Conservation (phyloP, 306 rosid species). For the Rubus parviflorus region DNA sequence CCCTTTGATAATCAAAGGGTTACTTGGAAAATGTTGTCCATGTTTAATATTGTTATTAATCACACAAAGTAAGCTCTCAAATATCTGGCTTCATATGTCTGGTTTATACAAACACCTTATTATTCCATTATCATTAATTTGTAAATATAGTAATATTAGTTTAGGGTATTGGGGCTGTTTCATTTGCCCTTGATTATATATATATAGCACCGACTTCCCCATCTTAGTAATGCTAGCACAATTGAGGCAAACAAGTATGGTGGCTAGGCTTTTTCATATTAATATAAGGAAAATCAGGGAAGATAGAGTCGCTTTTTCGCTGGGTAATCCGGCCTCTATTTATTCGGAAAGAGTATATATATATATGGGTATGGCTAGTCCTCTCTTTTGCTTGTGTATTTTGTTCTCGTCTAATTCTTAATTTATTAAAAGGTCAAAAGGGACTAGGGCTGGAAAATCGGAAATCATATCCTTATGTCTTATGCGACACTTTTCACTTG, state of each 20-base stretch:
- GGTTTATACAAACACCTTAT: background rate
- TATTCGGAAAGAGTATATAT: too few species aligned
- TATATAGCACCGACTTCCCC: background rate
- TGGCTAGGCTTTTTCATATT: too few species aligned
- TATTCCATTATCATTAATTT: background rate
- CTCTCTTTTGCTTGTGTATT: too few species aligned
- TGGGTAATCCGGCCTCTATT: too few species aligned
- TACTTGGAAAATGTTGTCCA: background rate
- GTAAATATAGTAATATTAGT: background rate
- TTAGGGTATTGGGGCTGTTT: background rate
- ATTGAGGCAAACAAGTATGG: background rate
- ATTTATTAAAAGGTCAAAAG: too few species aligned
- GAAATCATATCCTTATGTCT: too few species aligned
- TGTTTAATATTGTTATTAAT: background rate
- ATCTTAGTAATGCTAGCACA: background rate
- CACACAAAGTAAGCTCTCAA: background rate
- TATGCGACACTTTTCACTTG: too few species aligned
- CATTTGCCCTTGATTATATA: background rate
- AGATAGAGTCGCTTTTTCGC: too few species aligned
- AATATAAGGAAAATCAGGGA: too few species aligned
- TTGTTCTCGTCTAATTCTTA: too few species aligned
- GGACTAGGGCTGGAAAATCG: too few species aligned
- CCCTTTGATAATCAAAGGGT: conserved; percentile 8
- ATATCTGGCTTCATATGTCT: background rate
- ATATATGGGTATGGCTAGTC: too few species aligned